Conservation (phyloP, 164 flowering plant genomes). For the Annona squamosa region DNA sequence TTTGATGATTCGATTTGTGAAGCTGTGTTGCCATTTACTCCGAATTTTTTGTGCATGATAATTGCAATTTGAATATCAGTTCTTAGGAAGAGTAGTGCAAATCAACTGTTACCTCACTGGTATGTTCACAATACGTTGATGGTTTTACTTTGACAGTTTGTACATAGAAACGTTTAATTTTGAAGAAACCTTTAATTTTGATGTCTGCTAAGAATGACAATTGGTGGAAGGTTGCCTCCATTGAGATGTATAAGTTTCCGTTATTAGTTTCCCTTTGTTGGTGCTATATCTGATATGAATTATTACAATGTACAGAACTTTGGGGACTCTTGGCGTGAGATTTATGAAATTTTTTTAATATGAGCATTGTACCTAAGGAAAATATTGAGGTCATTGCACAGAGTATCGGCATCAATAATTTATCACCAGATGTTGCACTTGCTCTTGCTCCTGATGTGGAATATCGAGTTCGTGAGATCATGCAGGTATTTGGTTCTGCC, state of each 20-base stretch:
- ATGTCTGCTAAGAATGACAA: not conserved
- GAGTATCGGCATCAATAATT: conserved; percentile 68
- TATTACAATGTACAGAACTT: not conserved
- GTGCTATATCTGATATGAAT: not conserved
- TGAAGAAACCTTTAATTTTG: not conserved
- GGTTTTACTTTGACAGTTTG: not conserved
- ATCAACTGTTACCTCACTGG: not conserved
- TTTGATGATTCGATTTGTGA: not conserved
- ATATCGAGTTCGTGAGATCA: conserved; percentile 86
- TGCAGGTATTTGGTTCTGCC: conserved; percentile 54
- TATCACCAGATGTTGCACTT: conserved; percentile 68
- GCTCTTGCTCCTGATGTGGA: conserved; percentile 94
- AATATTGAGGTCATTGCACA: conserved; percentile 88
- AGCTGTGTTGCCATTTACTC: not conserved
- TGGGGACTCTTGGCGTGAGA: not conserved
- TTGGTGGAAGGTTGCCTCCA: not conserved
- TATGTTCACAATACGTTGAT: too few species aligned
- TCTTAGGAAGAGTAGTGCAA: not conserved
- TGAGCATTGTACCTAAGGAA: conserved; percentile 77
- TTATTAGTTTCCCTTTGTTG: not conserved
- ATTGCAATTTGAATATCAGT: not conserved
- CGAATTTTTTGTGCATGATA: not conserved
- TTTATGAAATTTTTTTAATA: conserved; percentile 7
- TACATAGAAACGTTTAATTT: not conserved
- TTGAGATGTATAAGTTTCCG: not conserved